Base-by-base conservation (phyloP, 2,329 filamentous ascomycete species). In the Phialocephala sp. region DNA sequence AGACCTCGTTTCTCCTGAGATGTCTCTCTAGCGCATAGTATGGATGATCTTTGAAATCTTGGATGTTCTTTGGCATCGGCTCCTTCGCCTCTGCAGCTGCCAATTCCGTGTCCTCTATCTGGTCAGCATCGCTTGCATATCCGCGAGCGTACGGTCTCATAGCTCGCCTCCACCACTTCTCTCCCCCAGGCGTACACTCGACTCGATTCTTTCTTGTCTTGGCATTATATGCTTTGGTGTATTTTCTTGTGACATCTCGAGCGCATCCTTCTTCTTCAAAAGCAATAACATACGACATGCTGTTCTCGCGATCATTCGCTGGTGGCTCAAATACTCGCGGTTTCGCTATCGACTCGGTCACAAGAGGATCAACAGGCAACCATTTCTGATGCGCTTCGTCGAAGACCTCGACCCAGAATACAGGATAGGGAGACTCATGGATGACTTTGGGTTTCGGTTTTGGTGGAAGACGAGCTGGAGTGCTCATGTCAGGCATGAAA, bases 381-480 rank as follows among this genome's bases (percentile, higher is more conserved):
- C 95, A 99, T 80, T 93, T 97, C 75, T 97, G 92, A 69, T 93
- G 87, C 0, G 91, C 91, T 61, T 88, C 83, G 69, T 97, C 94
- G 69, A 97, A 91, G 3, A 92, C 89, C 79, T 99, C 95, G 0
- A 97, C 90, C 95, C 95, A 99, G 76, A 93, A 98, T 2, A 98
- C 84, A 0, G 95, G 95, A 73, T 90, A 92, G 0, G 86, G 78
- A 0, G 93, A 94, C 74, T 94, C 92, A 27, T 84, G 84, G 12
- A 90, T 85, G 15, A 75, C 79, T 75, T 79, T 60, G 70, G 73
- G 27, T 75, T 78, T 73, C 72, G 71, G 70, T 75, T 77, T 32
- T 69, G 70, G 45, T 72, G 72, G n/a, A 22, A 78, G 78, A 39
- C 76, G 76, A 27, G 79, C 77, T 12, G 76, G 77, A 66, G 70